These are phyloP conservation scores for Choanephora cucurbitarum DNA, from an alignment of 371 early-diverging fungal genomes.

Conservation along the genomic window DNA sequence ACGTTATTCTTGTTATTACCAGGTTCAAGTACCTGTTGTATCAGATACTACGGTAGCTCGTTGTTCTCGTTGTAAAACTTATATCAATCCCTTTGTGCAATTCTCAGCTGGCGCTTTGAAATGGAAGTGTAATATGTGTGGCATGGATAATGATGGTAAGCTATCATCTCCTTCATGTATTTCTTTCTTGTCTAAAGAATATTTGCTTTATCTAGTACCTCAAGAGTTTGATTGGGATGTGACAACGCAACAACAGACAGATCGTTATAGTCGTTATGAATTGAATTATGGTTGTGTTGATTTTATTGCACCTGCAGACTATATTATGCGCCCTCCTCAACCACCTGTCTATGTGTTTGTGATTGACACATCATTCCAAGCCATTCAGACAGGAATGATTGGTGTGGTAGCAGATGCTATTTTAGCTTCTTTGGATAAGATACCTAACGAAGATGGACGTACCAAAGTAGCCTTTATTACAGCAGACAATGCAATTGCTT, in stretches of 20 bases:
- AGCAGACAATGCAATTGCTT: slow-evolving; percentile 75
- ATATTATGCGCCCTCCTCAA: slow-evolving; percentile 83
- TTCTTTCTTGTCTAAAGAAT: too few species aligned
- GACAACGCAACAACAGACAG: slow-evolving; percentile 59
- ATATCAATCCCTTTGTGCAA: slow-evolving; percentile 85
- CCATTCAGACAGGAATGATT: slow-evolving; percentile 69
- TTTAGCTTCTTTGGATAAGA: slow-evolving; percentile 62
- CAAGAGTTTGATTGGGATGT: slow-evolving; percentile 79
- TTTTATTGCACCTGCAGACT: slow-evolving; percentile 81
- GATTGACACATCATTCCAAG: slow-evolving; percentile 74
- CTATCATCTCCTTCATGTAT: neutral
- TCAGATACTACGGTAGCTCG: slow-evolving; percentile 72
- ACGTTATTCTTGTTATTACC: too few species aligned
- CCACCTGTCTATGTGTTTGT: slow-evolving; percentile 85
- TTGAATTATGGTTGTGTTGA: slow-evolving; percentile 77
- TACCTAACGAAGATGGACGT: slow-evolving; percentile 80
- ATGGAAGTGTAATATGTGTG: slow-evolving; percentile 89
- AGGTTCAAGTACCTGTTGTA: slow-evolving; percentile 69
- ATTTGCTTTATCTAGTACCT: slow-evolving; percentile 52
- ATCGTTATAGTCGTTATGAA: slow-evolving; percentile 75
- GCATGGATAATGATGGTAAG: slow-evolving; percentile 74
- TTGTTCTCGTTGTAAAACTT: slow-evolving; percentile 83
- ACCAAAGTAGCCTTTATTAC: slow-evolving; percentile 80
- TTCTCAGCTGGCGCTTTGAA: slow-evolving; percentile 77
- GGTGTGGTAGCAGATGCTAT: slow-evolving; percentile 62